Percentiles rank a stretch among this genome's conserved stretches.
Evolutionary conservation across 2,329 filamentous ascomycete genomes (phyloP).

Genomic region (Colletotrichum tofieldiae): DNA sequence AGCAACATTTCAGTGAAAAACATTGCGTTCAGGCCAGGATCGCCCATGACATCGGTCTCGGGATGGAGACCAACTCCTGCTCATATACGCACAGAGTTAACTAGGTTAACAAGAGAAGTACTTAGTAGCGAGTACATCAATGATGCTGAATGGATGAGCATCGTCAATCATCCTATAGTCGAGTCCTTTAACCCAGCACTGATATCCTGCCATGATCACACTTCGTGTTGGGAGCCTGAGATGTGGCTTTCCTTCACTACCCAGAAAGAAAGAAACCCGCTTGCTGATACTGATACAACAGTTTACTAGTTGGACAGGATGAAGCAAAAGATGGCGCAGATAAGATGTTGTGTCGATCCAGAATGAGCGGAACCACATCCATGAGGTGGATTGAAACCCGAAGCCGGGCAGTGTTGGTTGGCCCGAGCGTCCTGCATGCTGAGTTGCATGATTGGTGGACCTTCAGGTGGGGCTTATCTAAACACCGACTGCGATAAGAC

Average conservation of each 20-base stretch:
- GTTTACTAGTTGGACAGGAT: not conserved
- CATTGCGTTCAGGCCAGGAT: not conserved
- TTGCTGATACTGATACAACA: no score
- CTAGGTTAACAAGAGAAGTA: not conserved
- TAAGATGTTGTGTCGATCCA: not conserved
- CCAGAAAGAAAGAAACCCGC: rapidly evolving
- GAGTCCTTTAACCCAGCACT: not conserved
- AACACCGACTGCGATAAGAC: conserved; percentile 39
- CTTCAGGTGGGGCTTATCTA: conserved; percentile 30
- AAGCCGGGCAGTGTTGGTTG: not conserved
- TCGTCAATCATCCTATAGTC: no score
- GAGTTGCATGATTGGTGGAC: not conserved
- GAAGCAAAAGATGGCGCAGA: not conserved
- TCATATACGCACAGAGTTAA: not conserved
- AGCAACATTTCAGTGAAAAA: not conserved
- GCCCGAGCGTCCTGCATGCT: not conserved
- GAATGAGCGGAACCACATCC: not conserved
- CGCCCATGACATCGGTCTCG: not conserved
- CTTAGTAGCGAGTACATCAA: not conserved
- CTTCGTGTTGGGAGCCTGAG: not conserved
- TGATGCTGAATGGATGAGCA: not conserved
- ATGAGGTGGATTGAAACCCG: not conserved
- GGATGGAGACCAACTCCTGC: not conserved
- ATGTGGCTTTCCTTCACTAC: not conserved
- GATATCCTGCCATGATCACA: not conserved